Percentiles rank a stretch among this genome's conserved stretches.
Evolutionary conservation across 164 flowering plant genomes (phyloP).

Genomic region (Cinnamomum micranthum): DNA sequence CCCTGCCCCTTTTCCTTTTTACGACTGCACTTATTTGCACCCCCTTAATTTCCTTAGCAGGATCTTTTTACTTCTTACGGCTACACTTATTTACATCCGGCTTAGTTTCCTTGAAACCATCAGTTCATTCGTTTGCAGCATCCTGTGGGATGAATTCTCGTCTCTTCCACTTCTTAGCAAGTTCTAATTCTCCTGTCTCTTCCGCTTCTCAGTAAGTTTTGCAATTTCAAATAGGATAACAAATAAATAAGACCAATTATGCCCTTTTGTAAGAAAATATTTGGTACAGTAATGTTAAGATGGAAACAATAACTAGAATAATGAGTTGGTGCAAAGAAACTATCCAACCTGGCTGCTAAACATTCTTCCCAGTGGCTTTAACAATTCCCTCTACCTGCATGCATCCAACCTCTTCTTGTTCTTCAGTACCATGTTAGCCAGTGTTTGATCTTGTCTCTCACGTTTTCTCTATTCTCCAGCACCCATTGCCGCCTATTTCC

Average conservation of each 20-base stretch:
- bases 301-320: not conserved
- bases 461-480: slow-evolving; percentile 18
- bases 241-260: too few species aligned
- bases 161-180: too few species aligned
- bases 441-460: slow-evolving; percentile 10
- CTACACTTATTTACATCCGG: too few species aligned
- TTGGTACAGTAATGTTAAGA: not conserved
- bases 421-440: not conserved
- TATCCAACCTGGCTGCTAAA: slow-evolving; percentile 28
- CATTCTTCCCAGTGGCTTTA: slow-evolving; percentile 17
- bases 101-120: slow-evolving; percentile 17
- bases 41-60: slow-evolving; percentile 2
- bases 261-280: not conserved
- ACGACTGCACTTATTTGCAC: slow-evolving; percentile 3
- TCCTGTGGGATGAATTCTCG: slow-evolving; percentile 8
- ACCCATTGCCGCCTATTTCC: slow-evolving; percentile 17
- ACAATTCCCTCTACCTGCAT: slow-evolving; percentile 32
- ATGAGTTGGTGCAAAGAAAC: not conserved
- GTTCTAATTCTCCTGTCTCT: slow-evolving; percentile 5
- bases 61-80: too few species aligned
- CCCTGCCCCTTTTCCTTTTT: too few species aligned
- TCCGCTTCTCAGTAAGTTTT: slow-evolving; percentile 25
- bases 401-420: slow-evolving; percentile 37
- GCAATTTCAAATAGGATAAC: not conserved
- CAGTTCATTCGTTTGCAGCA: not conserved